These are phyloP conservation scores for Apiospora marii DNA, from an alignment of 2,329 filamentous ascomycete genomes.

Conservation along the genomic window DNA sequence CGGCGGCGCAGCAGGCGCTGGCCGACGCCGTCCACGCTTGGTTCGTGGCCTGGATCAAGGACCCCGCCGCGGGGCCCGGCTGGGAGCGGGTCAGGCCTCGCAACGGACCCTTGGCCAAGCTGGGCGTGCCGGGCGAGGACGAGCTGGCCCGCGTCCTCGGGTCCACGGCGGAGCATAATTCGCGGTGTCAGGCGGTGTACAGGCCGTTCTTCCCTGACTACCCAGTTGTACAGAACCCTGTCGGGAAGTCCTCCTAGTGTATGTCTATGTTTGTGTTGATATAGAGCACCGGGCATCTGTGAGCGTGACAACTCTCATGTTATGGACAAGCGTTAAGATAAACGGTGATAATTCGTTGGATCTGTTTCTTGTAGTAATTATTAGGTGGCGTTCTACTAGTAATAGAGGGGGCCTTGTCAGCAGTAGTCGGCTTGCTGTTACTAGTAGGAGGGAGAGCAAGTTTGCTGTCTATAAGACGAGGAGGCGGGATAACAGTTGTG, in stretches of 20 bases:
- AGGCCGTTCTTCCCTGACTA: conserved; percentile 27
- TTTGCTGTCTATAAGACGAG: too few relatives aligned
- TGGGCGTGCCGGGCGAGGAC: conserved; percentile 47
- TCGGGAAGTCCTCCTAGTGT: background rate
- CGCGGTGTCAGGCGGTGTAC: conserved; percentile 40
- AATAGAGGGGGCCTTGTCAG: too few relatives aligned
- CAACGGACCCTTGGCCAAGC: conserved; percentile 41
- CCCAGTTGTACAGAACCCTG: conserved; percentile 27
- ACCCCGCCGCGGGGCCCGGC: conserved; percentile 50
- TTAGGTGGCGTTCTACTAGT: too few relatives aligned
- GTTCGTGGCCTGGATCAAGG: conserved; percentile 54
- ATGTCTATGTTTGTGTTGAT: background rate
- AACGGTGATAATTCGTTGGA: too few relatives aligned
- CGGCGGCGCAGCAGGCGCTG: conserved; percentile 47
- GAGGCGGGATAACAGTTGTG: too few relatives aligned
- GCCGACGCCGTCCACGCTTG: conserved; percentile 51
- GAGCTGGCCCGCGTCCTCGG: conserved; percentile 41
- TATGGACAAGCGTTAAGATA: too few relatives aligned
- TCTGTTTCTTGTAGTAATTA: too few relatives aligned
- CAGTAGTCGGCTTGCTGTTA: too few relatives aligned
- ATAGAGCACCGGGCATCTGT: background rate
- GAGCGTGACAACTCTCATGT: too few relatives aligned
- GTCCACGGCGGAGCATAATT: conserved; percentile 43
- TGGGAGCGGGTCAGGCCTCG: conserved; percentile 45
- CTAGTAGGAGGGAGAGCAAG: too few relatives aligned